Evolutionary conservation across 768 basidiomycete genomes (phyloP).

Genomic region (Hypsizygus marmoreus): DNA sequence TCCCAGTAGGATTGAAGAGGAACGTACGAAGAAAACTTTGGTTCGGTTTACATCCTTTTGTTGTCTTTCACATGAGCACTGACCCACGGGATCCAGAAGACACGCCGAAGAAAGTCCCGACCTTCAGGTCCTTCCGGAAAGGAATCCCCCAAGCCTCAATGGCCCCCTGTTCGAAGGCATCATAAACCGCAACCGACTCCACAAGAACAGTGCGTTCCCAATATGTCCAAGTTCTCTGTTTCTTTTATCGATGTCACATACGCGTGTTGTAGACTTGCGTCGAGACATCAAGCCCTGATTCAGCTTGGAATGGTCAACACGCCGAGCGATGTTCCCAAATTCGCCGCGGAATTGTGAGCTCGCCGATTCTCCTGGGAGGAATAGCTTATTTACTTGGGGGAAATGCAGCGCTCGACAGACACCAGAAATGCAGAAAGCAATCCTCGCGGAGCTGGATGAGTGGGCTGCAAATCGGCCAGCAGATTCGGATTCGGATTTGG

Average conservation of each 20-base stretch:
- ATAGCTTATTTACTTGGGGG: slow-evolving; percentile 8
- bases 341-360: slow-evolving; percentile 70
- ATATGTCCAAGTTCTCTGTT: slow-evolving; percentile 1
- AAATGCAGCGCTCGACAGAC: slow-evolving; percentile 39
- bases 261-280: slow-evolving; percentile 42
- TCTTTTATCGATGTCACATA: neutral
- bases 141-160: slow-evolving; percentile 43
- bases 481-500: slow-evolving; percentile 15
- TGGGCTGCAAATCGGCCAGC: slow-evolving; percentile 20
- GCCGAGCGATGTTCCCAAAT: slow-evolving; percentile 51
- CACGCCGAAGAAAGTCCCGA: slow-evolving; percentile 26
- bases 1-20: slow-evolving; percentile 69
- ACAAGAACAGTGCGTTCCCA: slow-evolving; percentile 47
- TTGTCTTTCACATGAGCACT: neutral
- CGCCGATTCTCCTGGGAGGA: neutral
- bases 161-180: slow-evolving; percentile 68
- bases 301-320: slow-evolving; percentile 59
- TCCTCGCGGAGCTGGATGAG: slow-evolving; percentile 44
- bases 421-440: slow-evolving; percentile 40
- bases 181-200: slow-evolving; percentile 51
- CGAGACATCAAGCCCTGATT: slow-evolving; percentile 62
- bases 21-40: slow-evolving; percentile 55
- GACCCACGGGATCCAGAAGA: slow-evolving; percentile 27
- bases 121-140: slow-evolving; percentile 20
- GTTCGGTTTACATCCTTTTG: slow-evolving; percentile 29